Percentiles rank a stretch among this genome's conserved stretches.
Evolutionary conservation across 208 protist species (phyloP).

Genomic region (Herpetomonas tarakana): DNA sequence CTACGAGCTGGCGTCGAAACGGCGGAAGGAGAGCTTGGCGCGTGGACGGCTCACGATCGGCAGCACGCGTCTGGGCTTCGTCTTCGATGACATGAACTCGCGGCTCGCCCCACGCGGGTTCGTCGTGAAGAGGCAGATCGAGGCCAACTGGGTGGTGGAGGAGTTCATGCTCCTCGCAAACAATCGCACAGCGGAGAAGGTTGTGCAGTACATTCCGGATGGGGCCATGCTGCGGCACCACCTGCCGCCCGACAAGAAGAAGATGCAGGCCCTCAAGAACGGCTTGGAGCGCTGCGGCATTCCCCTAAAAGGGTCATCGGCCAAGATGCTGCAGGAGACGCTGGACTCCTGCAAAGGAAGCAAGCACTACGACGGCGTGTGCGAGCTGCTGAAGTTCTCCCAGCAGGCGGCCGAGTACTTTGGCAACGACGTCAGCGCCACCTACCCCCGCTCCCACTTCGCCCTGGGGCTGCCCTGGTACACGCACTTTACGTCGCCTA

Average conservation of each 20-base stretch:
- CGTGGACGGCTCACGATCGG: constrained; percentile 56
- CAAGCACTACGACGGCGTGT: constrained; percentile 42
- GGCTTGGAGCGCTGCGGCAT: constrained; percentile 23
- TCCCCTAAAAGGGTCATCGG: constrained; percentile 30
- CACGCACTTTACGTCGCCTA: constrained; percentile 95
- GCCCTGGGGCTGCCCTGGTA: constrained; percentile 87
- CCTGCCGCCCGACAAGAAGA: constrained; percentile 39
- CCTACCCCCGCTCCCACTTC: constrained; percentile 68
- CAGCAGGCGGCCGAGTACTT: constrained; percentile 83
- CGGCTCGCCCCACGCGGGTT: constrained; percentile 51
- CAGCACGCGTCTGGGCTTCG: constrained; percentile 51
- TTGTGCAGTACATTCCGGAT: constrained; percentile 80
- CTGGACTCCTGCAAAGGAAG: constrained; percentile 25
- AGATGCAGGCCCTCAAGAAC: constrained; percentile 29
- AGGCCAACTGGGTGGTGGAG: constrained; percentile 90
- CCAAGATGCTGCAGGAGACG: constrained; percentile 45
- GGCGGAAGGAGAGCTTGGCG: constrained; percentile 39
- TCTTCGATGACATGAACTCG: constrained; percentile 44
- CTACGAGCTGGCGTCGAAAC: constrained; percentile 57
- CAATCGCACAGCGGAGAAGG: constrained; percentile 78
- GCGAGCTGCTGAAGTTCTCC: constrained; percentile 67
- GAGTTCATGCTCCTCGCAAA: constrained; percentile 95
- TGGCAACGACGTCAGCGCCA: constrained; percentile 39
- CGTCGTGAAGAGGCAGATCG: constrained; percentile 40
- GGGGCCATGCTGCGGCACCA: constrained; percentile 83